Evolutionary conservation across 306 rosid species (phyloP), one percentile per base, ranked within the genome.

Genomic region (Dalbergia cultrata): DNA sequence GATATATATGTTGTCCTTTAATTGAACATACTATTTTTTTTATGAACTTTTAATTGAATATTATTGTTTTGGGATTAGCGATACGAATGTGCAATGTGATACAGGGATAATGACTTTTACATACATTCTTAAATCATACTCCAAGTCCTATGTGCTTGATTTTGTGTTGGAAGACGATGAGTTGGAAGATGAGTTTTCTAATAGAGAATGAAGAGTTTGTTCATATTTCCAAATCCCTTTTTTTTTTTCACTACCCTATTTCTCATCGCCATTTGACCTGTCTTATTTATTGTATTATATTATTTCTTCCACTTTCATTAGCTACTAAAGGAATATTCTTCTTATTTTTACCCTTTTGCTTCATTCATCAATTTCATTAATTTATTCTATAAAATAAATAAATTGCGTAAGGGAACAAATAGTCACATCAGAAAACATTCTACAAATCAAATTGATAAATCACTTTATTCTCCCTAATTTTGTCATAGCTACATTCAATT

Each of bases 231-330:
- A 84, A 75, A 77, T 37, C 45, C 70, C 41, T 76, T 19, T 17
- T 37, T 45, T 9, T 43, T 31, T 26, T 26, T 1, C 31, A 26
- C 31, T 26, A 80, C 72, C 45, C 34, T 21, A 63, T 52, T 34
- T 33, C 47, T 58, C 7, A 17, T 63, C 37, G 66, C 63, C 67
- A 43, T 75, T 70, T 84, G 82, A 71, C 80, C 12, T 9, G 21
- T 14, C 43, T 39, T 13, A 41, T 53, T 39, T 62, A 65, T 50
- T 9, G 11, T 61, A 39, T 50, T 67, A 8, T 21, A 63, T 16
- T 71, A 16, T 39, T 80, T 57, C 37, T 76, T 57, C 76, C 80
- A 13, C 72, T 85, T 76, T 76, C 85, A 5, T 63, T 35, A 56
- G 67, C 53, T 62, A 45, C 9, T 21, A 3, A 7, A 5, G 43